These are phyloP conservation scores for Paramecium sonneborni DNA, from an alignment of 73 alveolate genomes.

Conservation along the genomic window DNA sequence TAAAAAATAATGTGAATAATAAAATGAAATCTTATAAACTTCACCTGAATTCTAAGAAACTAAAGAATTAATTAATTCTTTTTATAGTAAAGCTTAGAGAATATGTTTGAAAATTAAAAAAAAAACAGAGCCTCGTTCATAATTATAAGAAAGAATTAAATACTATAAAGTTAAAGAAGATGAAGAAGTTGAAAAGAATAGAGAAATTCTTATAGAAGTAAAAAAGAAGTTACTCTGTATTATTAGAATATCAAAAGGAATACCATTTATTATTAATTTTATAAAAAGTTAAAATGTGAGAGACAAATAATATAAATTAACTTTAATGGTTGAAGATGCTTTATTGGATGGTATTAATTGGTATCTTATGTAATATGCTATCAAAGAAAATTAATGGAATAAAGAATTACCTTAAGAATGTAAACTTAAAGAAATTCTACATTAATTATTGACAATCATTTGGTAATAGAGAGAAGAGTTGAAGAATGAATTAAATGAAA, in stretches of 20 bases:
- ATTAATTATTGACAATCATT: neutral
- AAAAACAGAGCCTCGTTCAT: neutral
- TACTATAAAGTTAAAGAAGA: neutral
- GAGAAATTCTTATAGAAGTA: neutral
- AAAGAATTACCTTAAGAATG: neutral
- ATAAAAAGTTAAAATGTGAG: neutral
- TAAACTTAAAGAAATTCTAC: neutral
- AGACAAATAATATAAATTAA: neutral
- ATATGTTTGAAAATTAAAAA: neutral
- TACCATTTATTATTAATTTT: neutral
- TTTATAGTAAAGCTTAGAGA: neutral
- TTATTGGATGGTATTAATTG: neutral
- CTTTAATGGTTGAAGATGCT: neutral
- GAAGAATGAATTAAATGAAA: neutral
- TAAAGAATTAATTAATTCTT: neutral
- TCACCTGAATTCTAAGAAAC: neutral
- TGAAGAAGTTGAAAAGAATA: neutral
- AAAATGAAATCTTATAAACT: neutral
- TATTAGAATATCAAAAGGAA: neutral
- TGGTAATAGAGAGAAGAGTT: neutral
- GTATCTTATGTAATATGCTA: neutral
- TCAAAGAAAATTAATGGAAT: neutral
- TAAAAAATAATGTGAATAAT: neutral
- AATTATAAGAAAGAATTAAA: neutral
- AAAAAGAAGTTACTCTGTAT: neutral